Conservation (phyloP, 345 rosid species). For the Populus ilicifolia region DNA sequence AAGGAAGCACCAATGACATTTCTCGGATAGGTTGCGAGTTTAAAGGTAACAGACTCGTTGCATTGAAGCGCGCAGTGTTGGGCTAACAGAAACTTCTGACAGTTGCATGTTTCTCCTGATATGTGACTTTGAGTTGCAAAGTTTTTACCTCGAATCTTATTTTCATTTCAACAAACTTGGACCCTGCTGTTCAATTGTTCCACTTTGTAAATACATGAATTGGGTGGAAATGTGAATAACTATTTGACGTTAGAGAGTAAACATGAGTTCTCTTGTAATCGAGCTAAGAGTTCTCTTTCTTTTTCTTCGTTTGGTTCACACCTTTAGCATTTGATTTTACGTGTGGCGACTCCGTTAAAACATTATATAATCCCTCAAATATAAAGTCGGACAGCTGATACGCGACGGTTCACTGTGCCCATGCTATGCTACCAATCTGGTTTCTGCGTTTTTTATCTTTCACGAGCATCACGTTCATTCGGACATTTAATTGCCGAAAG, state of each 20-base stretch:
- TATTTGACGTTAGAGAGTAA: background rate
- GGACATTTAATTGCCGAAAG: background rate
- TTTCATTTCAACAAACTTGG: background rate
- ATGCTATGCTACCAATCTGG: background rate
- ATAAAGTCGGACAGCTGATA: background rate
- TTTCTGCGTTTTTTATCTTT: background rate
- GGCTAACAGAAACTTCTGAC: conserved; percentile 10
- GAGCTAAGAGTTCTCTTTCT: background rate
- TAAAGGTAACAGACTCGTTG: background rate
- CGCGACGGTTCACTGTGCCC: background rate
- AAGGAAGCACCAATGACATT: conserved; percentile 60
- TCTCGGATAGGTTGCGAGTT: background rate
- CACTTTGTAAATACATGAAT: conserved; percentile 10
- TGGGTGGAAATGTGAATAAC: background rate
- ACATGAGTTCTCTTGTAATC: background rate
- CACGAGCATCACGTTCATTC: no score
- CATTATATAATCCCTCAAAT: background rate
- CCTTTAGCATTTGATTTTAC: background rate
- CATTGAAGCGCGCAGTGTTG: background rate
- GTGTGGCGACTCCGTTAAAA: background rate
- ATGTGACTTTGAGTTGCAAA: background rate
- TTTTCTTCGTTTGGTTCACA: background rate
- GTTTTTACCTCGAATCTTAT: background rate
- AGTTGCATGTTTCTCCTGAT: background rate
- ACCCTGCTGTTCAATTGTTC: background rate